Evolutionary conservation across 192 early-diverging fungal species (phyloP), one percentile per base, ranked within the genome.

Genomic region (Coemansia sp.): DNA sequence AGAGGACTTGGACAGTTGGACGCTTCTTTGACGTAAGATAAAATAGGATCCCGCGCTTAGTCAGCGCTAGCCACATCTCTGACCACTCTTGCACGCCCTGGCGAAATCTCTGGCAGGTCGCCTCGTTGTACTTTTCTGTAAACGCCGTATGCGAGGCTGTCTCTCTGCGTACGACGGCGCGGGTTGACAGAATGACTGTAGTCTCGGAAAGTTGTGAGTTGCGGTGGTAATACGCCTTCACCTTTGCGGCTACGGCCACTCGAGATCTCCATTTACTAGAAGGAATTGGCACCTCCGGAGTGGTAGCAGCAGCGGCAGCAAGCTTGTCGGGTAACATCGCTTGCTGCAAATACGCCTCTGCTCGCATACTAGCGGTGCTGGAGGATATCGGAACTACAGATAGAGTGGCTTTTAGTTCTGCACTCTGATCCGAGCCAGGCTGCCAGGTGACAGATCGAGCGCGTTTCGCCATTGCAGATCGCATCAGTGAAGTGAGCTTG

Each of bases 51-150:
- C 75, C 75, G 37, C 72, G 80, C 67, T 74, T 68, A 1, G 75
- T 77, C 68, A 82, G 43, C 5, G 65, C 80, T n/a, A 71, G 11
- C 75, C 80, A 76, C 80, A 82, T 82, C 53, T 82, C 80, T 10
- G 72, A 64, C 80, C 80, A 82, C 60, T 74, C 80, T 32, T 74
- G 74, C 63, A 72, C 43, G 52, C 71, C 62, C 17, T 71, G 50
- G 6, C 75, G 75, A 35, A 66, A 77, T 53, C 53, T 23, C 39
- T 59, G 68, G 32, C 72, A 77, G 6, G 80, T 82, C 11, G 68
- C 68, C 55, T 82, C 80, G 68, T 76, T 82, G 69, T 82, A 82
- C 40, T 70, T 63, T 21, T 69, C 64, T 1, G 67, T 30, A 40
- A 77, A 67, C 28, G 75, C 80, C 0, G 61, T 65, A 16, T 47